Percentiles rank a stretch among this genome's conserved stretches.
These are phyloP conservation scores for Cyclotella atomus DNA, from an alignment of 108 stramenopile genomes.

Conservation along the genomic window DNA sequence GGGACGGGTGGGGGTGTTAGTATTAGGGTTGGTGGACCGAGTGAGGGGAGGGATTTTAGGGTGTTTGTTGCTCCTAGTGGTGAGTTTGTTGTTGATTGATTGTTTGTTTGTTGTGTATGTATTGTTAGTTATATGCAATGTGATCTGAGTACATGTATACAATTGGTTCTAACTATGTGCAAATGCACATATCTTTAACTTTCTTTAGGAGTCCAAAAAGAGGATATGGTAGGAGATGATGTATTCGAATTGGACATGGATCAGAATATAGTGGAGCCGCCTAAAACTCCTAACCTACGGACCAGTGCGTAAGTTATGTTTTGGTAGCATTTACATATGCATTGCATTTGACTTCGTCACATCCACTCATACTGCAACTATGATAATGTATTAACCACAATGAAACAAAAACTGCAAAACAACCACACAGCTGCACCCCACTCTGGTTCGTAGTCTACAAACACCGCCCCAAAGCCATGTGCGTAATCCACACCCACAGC, in stretches of 20 bases:
- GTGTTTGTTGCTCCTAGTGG: conserved; percentile 94
- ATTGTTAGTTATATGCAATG: too few relatives aligned
- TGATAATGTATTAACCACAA: too few relatives aligned
- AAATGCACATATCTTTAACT: neutral
- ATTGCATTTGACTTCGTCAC: too few relatives aligned
- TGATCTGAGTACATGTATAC: too few relatives aligned
- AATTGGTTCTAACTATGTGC: too few relatives aligned
- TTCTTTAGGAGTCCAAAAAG: conserved; percentile 86
- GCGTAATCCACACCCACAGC: conserved; percentile 89
- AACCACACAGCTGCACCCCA: conserved; percentile 78
- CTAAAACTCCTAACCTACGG: conserved; percentile 71
- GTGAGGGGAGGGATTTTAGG: conserved; percentile 66
- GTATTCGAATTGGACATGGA: conserved; percentile 88
- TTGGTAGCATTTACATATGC: too few relatives aligned
- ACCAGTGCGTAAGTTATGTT: conserved; percentile 69
- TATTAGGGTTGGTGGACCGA: conserved; percentile 83
- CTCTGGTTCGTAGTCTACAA: conserved; percentile 91
- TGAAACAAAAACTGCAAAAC: too few relatives aligned
- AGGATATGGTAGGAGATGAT: conserved; percentile 94
- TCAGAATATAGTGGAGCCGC: conserved; percentile 54
- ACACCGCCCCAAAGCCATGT: conserved; percentile 65
- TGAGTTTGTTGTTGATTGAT: neutral
- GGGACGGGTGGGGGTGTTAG: conserved; percentile 93
- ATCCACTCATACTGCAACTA: too few relatives aligned
- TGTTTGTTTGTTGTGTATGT: too few relatives aligned